phyloP scores from a whole-genome alignment of 2,329 filamentous ascomycete species.

The Arthroderma sp. region DNA sequence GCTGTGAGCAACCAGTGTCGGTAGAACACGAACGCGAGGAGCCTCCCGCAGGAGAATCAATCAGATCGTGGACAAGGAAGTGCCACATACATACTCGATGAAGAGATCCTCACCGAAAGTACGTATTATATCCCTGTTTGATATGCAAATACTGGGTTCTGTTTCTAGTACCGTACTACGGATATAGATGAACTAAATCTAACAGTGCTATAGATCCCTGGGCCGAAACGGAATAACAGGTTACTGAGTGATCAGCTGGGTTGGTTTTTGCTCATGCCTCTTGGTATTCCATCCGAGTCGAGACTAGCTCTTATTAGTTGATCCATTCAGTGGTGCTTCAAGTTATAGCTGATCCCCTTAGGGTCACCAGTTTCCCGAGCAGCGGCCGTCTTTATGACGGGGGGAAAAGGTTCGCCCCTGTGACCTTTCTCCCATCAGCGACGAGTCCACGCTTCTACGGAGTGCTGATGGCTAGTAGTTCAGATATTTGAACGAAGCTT shows the following conservation, averaged over 20 bases:
- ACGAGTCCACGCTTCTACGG: not conserved
- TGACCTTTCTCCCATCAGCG: not conserved
- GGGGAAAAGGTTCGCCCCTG: not conserved
- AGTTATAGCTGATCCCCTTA: not conserved
- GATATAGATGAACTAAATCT: not conserved
- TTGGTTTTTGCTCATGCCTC: not conserved
- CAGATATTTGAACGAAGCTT: not conserved
- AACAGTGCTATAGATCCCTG: not conserved
- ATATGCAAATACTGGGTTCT: too few relatives aligned
- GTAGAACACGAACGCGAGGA: not conserved
- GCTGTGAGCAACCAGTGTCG: not conserved
- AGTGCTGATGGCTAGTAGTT: not conserved
- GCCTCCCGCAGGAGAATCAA: not conserved
- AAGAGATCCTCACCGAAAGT: not conserved
- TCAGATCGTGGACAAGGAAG: not conserved
- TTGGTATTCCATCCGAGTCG: not conserved
- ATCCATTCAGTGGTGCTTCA: not conserved
- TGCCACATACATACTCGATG: not conserved
- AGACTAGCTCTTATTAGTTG: not conserved
- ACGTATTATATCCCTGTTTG: not conserved
- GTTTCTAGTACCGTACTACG: too few relatives aligned
- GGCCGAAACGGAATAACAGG: not conserved
- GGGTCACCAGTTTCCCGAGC: not conserved
- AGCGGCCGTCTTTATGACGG: not conserved
- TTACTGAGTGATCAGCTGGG: not conserved